phyloP scores from a whole-genome alignment of 2,329 filamentous ascomycete species.

The Neopestalotiopsis sp. region DNA sequence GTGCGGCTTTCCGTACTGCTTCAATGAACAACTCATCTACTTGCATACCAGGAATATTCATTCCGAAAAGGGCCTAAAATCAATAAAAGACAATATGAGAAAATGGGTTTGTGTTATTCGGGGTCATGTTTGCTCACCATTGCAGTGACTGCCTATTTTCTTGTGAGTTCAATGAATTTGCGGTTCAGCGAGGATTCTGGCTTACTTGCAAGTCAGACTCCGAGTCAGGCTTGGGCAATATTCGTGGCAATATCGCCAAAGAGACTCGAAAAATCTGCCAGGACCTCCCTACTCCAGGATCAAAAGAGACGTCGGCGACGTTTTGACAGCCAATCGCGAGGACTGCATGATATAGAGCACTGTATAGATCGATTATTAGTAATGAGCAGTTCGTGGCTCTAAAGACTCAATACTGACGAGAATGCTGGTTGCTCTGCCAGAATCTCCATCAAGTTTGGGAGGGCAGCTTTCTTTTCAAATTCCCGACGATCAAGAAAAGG shows the following conservation, averaged over 20 bases:
- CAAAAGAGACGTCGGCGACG: conserved; percentile 11
- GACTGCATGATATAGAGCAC: conserved; percentile 11
- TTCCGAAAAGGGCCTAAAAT: conserved; percentile 12
- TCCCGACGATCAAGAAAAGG: conserved; percentile 4
- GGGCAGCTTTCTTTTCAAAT: conserved; percentile 4
- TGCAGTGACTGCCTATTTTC: conserved; percentile 6
- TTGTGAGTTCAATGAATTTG: not conserved
- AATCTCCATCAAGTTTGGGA: not conserved
- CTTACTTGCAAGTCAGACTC: conserved; percentile 2
- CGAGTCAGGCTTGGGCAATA: not conserved
- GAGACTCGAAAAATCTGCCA: conserved; percentile 10
- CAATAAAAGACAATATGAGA: not conserved
- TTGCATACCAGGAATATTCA: conserved; percentile 14
- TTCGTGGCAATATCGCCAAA: conserved; percentile 4
- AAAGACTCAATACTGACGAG: not conserved
- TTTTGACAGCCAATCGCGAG: conserved; percentile 13
- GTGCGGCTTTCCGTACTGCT: conserved; percentile 1
- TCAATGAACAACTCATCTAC: conserved; percentile 7
- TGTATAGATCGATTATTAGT: not conserved
- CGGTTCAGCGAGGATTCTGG: not conserved
- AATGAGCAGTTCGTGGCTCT: not conserved
- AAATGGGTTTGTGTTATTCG: not conserved
- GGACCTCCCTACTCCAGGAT: not conserved
- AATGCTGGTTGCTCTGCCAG: conserved; percentile 7
- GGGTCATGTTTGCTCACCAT: not conserved